Evolutionary conservation across 768 basidiomycete genomes (phyloP), one percentile per base, ranked within the genome.

Genomic region (Vararia minispora): DNA sequence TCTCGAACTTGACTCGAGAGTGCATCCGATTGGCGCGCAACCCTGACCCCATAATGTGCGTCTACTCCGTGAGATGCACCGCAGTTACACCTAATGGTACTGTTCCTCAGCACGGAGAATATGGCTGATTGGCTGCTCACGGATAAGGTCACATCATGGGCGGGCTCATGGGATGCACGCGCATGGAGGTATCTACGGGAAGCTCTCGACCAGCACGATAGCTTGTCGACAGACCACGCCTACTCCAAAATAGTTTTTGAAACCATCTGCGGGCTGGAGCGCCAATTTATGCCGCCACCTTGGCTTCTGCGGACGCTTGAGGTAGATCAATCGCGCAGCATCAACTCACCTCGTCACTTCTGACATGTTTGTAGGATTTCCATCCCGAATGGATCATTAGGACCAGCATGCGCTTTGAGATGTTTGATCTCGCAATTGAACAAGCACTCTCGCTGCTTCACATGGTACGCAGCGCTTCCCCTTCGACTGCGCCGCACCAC

Each of bases 101-200:
- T 31, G 34, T 16, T 37, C 25, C 40, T 33, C 57, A 90, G 87
- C 33, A 69, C 72, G 58, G 75, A 79, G 48, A 75, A 83, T 39
- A 72, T 70, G 3, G 75, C 76, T 1, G 76, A 81, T 45, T 97
- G 92, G 91, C 65, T 97, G 24, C 64, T 86, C 26, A 79, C 79
- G 14, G 85, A 89, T 52, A 75, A 79, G 42, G 70, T 86, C 8
- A 69, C 77, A 2, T 80, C 83, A 0, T 94, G 94, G 81, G 71
- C 82, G 14, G 92, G 92, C 4, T 72, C 82, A 5, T 65, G 78
- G 13, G 71, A 77, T 25, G 80, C 86, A 46, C 73, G 84, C 44
- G 89, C 79, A 4, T 91, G 91, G 86, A 72, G 83, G 52, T 90
- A 90, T 56, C 70, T 99, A 31, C 82, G 88, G 46, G 69, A 77